Percentiles rank a stretch among this genome's conserved stretches.
phyloP scores from a whole-genome alignment of 192 early-diverging fungal species.

The Coemansia sp. region DNA sequence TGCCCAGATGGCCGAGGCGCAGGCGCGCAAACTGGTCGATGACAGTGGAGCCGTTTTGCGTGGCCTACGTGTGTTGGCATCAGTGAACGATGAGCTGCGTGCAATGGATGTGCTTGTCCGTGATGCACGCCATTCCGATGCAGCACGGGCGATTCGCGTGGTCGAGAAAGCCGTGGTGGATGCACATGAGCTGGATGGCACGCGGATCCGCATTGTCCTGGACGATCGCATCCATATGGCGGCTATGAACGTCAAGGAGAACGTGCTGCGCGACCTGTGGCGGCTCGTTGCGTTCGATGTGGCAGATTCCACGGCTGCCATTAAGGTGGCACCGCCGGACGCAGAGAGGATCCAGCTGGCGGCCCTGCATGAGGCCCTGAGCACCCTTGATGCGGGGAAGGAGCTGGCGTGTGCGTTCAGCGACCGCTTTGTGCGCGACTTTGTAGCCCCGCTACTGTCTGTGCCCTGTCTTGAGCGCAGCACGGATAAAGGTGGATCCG shows the following conservation, averaged over 20 bases:
- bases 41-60: conserved; percentile 12
- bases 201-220: conserved; percentile 13
- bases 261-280: conserved; percentile 1
- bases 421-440: conserved; percentile 15
- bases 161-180: conserved; percentile 5
- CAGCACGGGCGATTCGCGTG: conserved; percentile 7
- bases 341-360: not conserved
- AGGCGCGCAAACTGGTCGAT: conserved; percentile 1
- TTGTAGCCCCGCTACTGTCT: conserved; percentile 21
- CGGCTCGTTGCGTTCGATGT: conserved; percentile 4
- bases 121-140: not conserved
- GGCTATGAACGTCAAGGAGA: conserved; percentile 17
- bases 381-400: conserved; percentile 7
- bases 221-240: conserved; percentile 12
- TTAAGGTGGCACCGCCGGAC: not conserved
- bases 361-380: conserved; percentile 21
- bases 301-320: not conserved
- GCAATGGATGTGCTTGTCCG: conserved; percentile 18
- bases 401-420: conserved; percentile 7
- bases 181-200: conserved; percentile 8
- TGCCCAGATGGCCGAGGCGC: conserved; percentile 11
- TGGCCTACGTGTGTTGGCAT: conserved; percentile 14
- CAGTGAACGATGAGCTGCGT: conserved; percentile 4
- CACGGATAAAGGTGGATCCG: not conserved
- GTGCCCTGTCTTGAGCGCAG: not conserved